Evolutionary conservation across 2,329 filamentous ascomycete genomes (phyloP).

Genomic region (Geosmithia flava): DNA sequence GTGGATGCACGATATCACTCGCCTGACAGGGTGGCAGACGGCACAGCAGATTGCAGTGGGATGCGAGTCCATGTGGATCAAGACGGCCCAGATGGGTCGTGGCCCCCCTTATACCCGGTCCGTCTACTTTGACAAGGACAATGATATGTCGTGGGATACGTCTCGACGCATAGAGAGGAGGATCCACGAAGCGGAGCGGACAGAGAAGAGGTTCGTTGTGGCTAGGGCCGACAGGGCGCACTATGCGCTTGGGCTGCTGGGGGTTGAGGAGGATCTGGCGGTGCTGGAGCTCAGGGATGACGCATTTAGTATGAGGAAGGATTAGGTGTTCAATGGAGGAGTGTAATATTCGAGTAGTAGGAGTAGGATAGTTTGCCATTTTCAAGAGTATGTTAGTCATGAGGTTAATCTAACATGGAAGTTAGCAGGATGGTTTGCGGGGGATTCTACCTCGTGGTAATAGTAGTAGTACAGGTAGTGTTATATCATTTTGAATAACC

Average conservation of each 20-base stretch:
- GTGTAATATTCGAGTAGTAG: background rate
- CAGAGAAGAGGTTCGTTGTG: conserved; percentile 39
- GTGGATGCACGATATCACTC: conserved; percentile 61
- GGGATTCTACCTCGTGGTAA: too few species aligned
- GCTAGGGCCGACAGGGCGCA: conserved; percentile 51
- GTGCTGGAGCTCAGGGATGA: conserved; percentile 2
- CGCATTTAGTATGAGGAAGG: background rate
- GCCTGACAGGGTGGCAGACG: conserved; percentile 78
- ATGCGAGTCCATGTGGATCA: conserved; percentile 76
- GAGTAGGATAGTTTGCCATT: too few species aligned
- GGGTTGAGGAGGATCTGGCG: conserved; percentile 54
- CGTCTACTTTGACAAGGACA: conserved; percentile 9
- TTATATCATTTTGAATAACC: too few species aligned
- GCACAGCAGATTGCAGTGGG: conserved; percentile 70
- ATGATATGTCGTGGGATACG: conserved; percentile 25
- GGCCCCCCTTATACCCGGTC: conserved; percentile 60
- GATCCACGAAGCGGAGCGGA: conserved; percentile 31
- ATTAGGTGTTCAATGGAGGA: background rate
- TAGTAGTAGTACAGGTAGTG: too few species aligned
- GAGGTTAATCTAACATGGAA: too few species aligned
- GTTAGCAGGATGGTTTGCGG: too few species aligned
- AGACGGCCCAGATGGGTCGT: conserved; percentile 56
- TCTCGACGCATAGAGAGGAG: conserved; percentile 34
- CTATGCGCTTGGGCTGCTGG: conserved; percentile 68
- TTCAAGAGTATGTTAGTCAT: too few species aligned